Conservation (phyloP, 2,329 filamentous ascomycete genomes). For the Penicillium sp. region DNA sequence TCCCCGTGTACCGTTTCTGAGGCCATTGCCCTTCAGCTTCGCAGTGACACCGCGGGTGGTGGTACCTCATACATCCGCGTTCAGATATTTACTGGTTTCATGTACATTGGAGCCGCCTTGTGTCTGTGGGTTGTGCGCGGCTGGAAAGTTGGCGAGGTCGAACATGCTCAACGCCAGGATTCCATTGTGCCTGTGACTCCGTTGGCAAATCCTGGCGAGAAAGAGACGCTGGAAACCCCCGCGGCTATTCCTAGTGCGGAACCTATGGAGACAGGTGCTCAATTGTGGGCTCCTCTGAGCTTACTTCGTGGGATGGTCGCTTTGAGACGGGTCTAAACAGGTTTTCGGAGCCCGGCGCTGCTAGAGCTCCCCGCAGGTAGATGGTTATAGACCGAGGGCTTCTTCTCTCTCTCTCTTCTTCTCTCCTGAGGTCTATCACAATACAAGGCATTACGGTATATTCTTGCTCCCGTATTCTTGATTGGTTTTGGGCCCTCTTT, state of each 20-base stretch:
- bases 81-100: constrained; percentile 60
- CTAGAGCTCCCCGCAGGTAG: too few species aligned
- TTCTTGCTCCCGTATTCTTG: too few species aligned
- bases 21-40: constrained; percentile 62
- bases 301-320: constrained; percentile 35
- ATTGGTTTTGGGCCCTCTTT: too few species aligned
- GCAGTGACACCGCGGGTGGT: constrained; percentile 35
- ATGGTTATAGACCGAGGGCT: too few species aligned
- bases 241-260: constrained; percentile 2
- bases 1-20: constrained; percentile 51
- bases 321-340: constrained; percentile 30
- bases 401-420: too few species aligned
- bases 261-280: background rate
- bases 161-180: constrained; percentile 14
- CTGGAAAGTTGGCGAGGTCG: constrained; percentile 42
- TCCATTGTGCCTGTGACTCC: constrained; percentile 7
- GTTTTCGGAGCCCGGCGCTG: too few species aligned
- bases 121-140: constrained; percentile 46
- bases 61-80: constrained; percentile 40
- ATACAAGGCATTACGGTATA: too few species aligned
- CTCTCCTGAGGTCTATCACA: too few species aligned
- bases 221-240: constrained; percentile 15
- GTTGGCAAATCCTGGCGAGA: constrained; percentile 15
- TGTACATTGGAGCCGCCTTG: constrained; percentile 59
- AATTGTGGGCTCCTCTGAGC: constrained; percentile 30